phyloP scores from a whole-genome alignment of 257 asterid genomes.

The Schizonepeta tenuifolia region DNA sequence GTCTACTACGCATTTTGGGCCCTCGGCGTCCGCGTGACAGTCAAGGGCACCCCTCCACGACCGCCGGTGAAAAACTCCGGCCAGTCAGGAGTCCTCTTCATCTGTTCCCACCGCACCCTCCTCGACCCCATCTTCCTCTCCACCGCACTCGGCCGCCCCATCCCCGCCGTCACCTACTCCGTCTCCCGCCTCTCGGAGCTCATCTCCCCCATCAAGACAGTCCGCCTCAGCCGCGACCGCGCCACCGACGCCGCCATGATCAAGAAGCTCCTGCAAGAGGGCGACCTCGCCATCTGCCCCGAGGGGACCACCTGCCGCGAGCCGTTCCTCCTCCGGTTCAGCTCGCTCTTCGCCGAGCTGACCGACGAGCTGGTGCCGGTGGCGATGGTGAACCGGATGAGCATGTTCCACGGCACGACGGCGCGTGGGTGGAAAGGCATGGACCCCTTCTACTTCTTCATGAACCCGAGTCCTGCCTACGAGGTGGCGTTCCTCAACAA shows the following conservation, averaged over 20 bases:
- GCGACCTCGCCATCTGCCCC: constrained; percentile 73
- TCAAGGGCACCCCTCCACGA: constrained; percentile 77
- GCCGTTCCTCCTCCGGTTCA: constrained; percentile 70
- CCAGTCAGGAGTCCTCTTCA: constrained; percentile 58
- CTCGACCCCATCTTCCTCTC: constrained; percentile 81
- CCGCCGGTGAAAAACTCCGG: constrained; percentile 39
- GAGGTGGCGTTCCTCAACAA: constrained; percentile 74
- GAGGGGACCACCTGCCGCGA: constrained; percentile 89
- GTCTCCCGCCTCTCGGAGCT: constrained; percentile 73
- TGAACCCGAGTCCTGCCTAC: constrained; percentile 83
- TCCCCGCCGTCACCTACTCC: constrained; percentile 74
- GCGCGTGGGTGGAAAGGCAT: constrained; percentile 90
- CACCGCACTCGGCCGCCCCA: constrained; percentile 68
- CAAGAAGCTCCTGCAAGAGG: constrained; percentile 51
- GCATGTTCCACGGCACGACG: constrained; percentile 86
- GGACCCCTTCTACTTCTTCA: constrained; percentile 81
- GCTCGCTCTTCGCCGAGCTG: constrained; percentile 71
- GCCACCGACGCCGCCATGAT: constrained; percentile 70
- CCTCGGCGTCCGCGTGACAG: constrained; percentile 62
- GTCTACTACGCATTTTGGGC: constrained; percentile 61
- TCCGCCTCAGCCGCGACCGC: constrained; percentile 64
- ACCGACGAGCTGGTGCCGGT: constrained; percentile 75
- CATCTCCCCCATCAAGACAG: constrained; percentile 72
- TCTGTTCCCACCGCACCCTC: constrained; percentile 77
- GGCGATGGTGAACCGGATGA: constrained; percentile 66